Percentiles rank a stretch among this genome's conserved stretches.
Evolutionary conservation across 2,329 filamentous ascomycete species (phyloP).

Genomic region (Sporothrix curviconia): DNA sequence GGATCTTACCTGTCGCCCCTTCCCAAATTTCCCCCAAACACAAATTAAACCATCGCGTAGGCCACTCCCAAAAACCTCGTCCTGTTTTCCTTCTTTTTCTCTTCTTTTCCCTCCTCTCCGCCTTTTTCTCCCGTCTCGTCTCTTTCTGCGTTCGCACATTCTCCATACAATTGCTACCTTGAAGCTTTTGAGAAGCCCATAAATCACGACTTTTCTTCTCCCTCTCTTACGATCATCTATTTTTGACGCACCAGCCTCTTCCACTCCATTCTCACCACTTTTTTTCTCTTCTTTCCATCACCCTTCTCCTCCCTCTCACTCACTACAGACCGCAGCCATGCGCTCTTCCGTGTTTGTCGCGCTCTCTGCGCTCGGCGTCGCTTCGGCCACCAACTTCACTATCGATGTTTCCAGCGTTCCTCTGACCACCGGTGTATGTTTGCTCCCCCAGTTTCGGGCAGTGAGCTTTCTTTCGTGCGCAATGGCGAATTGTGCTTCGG

Average conservation of each 20-base stretch:
- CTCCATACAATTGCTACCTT: not conserved
- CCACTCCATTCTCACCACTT: not conserved
- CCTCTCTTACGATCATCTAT: not conserved
- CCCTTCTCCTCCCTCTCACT: not conserved
- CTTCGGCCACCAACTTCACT: slow-evolving; percentile 36
- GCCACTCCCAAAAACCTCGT: not conserved
- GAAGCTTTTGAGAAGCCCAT: slow-evolving; percentile 8
- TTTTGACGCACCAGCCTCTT: not conserved
- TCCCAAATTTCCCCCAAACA: slow-evolving; percentile 12
- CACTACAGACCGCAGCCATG: slow-evolving; percentile 29
- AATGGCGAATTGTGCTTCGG: not conserved
- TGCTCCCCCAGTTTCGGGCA: too few species aligned
- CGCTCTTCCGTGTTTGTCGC: slow-evolving; percentile 35
- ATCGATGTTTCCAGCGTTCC: slow-evolving; percentile 35
- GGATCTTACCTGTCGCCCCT: slow-evolving; percentile 12
- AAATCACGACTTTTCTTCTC: slow-evolving; percentile 1
- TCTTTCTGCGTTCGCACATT: not conserved
- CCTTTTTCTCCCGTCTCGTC: not conserved
- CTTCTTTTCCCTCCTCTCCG: not conserved
- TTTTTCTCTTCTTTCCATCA: not conserved
- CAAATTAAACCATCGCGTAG: not conserved
- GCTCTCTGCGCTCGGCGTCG: slow-evolving; percentile 38
- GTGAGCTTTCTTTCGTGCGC: not conserved
- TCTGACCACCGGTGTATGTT: slow-evolving; percentile 35
- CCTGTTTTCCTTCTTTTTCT: not conserved